Evolutionary conservation across 805 yeast species (phyloP), one percentile per base, ranked within the genome.

Genomic region (Yamadazyma ubonensis): DNA sequence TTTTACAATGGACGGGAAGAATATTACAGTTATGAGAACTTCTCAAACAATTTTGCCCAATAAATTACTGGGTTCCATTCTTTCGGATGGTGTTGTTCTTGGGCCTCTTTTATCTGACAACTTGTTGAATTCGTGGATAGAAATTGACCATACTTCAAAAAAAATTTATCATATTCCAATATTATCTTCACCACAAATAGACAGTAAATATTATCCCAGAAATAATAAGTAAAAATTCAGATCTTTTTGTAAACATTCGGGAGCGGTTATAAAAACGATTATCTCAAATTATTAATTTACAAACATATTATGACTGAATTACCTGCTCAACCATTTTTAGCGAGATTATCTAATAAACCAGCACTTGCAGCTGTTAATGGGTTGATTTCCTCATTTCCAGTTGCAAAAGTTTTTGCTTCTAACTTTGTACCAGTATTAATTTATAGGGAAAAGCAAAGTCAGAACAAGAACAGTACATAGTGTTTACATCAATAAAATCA

Each of bases 321-420:
- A 32, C 61, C 63, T 42, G 70, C 69, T 36, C 76, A 73, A 53
- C 65, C 66, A n/a, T 70, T 65, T 61, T 73, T 79, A 41, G 79
- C 81, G 33, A 72, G 63, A 46, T 55, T 76, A 44, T 67, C 79
- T 40, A 63, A 71, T 25, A 65, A 61, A 42, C 81, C 83, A 5
- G 83, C 81, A 3, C 56, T 79, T 36, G 76, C 81, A 10, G 82
- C 83, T 6, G 46, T 78, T 36, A 76, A 76, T 38, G 83, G 83
- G 3, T 59, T 79, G 46, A 53, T 76, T 30, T 78, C 81, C 11
- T 77, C 83, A 10, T 73, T 76, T 52, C 83, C 84, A 14, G 29
- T 35, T 21, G 70, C 71, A 41, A 77, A 78, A 54, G 63, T 78
- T 33, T 76, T 79, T 56, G 73, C 78, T 3, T 76, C 83, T 9